phyloP scores from a whole-genome alignment of 2,329 filamentous ascomycete genomes.

The Incumbomyces delicatus region DNA sequence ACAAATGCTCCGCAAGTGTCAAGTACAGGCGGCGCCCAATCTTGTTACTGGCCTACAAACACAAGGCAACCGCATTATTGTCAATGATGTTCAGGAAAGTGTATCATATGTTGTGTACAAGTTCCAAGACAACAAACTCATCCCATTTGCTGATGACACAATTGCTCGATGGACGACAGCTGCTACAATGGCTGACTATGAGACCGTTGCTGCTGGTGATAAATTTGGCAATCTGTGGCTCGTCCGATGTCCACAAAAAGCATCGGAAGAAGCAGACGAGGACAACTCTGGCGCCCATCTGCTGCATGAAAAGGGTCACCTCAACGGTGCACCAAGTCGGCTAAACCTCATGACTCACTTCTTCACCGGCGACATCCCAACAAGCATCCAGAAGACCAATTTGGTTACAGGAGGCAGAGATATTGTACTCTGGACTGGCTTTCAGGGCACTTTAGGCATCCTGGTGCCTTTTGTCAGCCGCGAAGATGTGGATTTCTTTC shows the following conservation, averaged over 20 bases:
- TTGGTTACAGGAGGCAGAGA: constrained; percentile 87
- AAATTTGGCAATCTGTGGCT: constrained; percentile 98
- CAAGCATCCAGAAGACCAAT: constrained; percentile 77
- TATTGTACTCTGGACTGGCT: constrained; percentile 81
- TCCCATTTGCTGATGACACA: constrained; percentile 86
- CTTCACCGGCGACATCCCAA: constrained; percentile 86
- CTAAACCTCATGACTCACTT: constrained; percentile 79
- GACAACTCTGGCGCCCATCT: constrained; percentile 83
- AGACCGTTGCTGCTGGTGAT: constrained; percentile 87
- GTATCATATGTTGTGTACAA: constrained; percentile 93
- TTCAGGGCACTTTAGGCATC: constrained; percentile 90
- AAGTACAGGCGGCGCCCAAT: constrained; percentile 66
- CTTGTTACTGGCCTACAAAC: constrained; percentile 84
- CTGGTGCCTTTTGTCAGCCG: constrained; percentile 84
- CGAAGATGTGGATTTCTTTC: constrained; percentile 96
- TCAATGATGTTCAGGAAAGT: constrained; percentile 86
- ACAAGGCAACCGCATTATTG: constrained; percentile 81
- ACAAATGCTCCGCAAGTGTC: constrained; percentile 83
- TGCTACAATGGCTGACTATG: constrained; percentile 92
- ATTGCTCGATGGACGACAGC: constrained; percentile 85
- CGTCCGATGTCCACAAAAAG: constrained; percentile 74
- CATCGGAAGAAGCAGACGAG: constrained; percentile 83
- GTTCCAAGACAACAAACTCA: constrained; percentile 77
- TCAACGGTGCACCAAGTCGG: constrained; percentile 80
- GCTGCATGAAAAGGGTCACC: constrained; percentile 79